Evolutionary conservation across 2,329 filamentous ascomycete genomes (phyloP), one percentile per base, ranked within the genome.

Genomic region (Cytospora mali): DNA sequence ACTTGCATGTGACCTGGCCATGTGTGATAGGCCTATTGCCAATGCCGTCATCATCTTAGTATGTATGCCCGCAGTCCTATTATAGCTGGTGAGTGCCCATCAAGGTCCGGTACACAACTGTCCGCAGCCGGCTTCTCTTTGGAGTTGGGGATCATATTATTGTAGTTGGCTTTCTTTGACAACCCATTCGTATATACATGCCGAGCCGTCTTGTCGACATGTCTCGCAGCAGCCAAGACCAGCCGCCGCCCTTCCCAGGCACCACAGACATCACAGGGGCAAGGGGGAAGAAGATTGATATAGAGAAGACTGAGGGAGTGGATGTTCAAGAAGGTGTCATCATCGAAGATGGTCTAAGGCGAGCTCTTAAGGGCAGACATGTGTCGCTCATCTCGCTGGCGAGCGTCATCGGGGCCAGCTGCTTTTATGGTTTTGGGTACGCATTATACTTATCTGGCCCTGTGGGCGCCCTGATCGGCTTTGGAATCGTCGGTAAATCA

Each of bases 371-470:
- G 52, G 27, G 6, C 52, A 6, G 28, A 14, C 52, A 55, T 55
- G 25, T 55, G 5, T 21, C 21, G 31, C 27, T 55, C 25, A 35
- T 35, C 21, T 27, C 28, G 56, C n/a, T 68, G 58, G 66, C 42
- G n/a, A 48, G 54, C 13, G n/a, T 28, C 61, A 52, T 49, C 9
- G 21, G 42, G 4, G 33, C 42, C 31, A 18, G 28, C 35, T 23
- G 16, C 39, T 29, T 39, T 55, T 70, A 73, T 25, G 69, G 68
- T 66, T 70, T 69, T 60, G 69, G 13, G 25, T 70, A 31, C 25
- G 52, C 28, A n/a, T n/a, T 55, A 11, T 31, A 33, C 13, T 21
- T 29, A 23, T 3, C 52, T 55, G 52, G 52, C 13, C 52, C 52
- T 10, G 51, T 35, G 16, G 52, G 52, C 21, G 27, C 52, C 21